A percentile compares a stretch with the other conserved stretches of the same genome.
Evolutionary conservation across 176 grass and related monocot species (phyloP).

Genomic region (Lolium multiflorum): DNA sequence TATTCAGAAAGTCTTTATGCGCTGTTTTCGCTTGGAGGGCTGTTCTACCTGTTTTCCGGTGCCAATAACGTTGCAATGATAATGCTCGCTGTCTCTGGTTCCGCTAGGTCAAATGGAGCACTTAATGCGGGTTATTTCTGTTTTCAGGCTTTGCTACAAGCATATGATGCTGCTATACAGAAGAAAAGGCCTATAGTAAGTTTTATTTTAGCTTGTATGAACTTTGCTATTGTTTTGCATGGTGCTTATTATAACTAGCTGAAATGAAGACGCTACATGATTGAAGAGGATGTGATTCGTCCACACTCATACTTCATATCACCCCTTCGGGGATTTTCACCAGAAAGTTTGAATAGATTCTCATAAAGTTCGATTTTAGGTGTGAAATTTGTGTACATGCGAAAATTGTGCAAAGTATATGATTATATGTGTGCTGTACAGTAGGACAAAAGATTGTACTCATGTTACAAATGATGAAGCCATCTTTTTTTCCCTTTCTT

Average conservation of each 20-base stretch:
- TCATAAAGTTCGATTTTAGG: neutral
- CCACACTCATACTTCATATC: neutral
- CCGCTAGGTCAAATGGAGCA: constrained; percentile 92
- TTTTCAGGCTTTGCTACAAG: constrained; percentile 77
- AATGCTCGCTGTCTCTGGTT: constrained; percentile 92
- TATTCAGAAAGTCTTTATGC: constrained; percentile 93
- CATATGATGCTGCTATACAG: constrained; percentile 65
- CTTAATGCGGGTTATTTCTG: constrained; percentile 99
- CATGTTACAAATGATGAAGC: neutral
- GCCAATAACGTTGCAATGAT: constrained; percentile 71
- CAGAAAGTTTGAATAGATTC: neutral
- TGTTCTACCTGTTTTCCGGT: constrained; percentile 92
- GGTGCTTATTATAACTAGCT: constrained; percentile 10
- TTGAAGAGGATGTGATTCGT: neutral
- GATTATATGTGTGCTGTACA: neutral
- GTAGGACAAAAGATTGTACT: neutral
- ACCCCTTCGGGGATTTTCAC: neutral
- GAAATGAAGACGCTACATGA: neutral
- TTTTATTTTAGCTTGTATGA: constrained; percentile 21
- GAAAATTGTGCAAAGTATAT: neutral
- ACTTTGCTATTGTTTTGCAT: neutral
- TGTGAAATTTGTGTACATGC: neutral
- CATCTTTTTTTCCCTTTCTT: neutral
- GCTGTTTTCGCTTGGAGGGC: constrained; percentile 74
- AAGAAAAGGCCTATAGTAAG: constrained; percentile 76